phyloP scores from a whole-genome alignment of 2,329 filamentous ascomycete species.

The Stagonosporopsis chrysanthemi region DNA sequence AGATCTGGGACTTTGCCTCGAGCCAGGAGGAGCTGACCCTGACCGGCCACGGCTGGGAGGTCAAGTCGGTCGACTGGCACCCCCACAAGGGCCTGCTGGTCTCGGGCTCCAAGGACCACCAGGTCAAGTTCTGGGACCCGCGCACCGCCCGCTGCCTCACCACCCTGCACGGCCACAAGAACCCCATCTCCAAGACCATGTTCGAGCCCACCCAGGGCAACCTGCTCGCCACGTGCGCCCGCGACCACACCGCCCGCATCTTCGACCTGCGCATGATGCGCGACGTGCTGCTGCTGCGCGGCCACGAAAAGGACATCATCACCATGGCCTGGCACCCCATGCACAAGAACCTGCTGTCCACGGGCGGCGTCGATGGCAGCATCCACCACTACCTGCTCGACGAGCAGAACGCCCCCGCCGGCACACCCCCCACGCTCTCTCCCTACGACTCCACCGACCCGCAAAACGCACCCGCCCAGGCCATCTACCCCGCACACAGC shows the following conservation, averaged over 20 bases:
- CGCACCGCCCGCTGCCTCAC: conserved; percentile 87
- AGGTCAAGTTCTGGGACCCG: conserved; percentile 99
- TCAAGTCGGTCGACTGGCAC: conserved; percentile 97
- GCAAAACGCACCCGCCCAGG: conserved; percentile 79
- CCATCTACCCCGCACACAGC: conserved; percentile 90
- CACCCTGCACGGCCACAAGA: conserved; percentile 95
- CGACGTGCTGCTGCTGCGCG: conserved; percentile 90
- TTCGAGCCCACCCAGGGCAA: conserved; percentile 87
- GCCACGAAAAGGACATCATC: conserved; percentile 95
- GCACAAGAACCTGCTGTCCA: conserved; percentile 86
- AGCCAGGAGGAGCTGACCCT: conserved; percentile 83
- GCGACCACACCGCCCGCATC: conserved; percentile 90
- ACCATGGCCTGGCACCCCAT: conserved; percentile 93
- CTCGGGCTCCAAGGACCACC: conserved; percentile 95
- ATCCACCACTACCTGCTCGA: conserved; percentile 95
- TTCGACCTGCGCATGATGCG: conserved; percentile 99
- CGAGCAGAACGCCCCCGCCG: conserved; percentile 84
- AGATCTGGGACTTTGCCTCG: conserved; percentile 94
- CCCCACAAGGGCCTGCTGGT: conserved; percentile 92
- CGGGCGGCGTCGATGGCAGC: conserved; percentile 87
- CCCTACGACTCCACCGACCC: conserved; percentile 85
- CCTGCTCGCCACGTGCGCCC: conserved; percentile 88
- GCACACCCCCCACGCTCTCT: conserved; percentile 73
- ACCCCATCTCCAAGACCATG: conserved; percentile 89
- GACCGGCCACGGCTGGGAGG: conserved; percentile 97